Conservation (phyloP, 306 rosid species). For the Glycyrrhiza uralensis region DNA sequence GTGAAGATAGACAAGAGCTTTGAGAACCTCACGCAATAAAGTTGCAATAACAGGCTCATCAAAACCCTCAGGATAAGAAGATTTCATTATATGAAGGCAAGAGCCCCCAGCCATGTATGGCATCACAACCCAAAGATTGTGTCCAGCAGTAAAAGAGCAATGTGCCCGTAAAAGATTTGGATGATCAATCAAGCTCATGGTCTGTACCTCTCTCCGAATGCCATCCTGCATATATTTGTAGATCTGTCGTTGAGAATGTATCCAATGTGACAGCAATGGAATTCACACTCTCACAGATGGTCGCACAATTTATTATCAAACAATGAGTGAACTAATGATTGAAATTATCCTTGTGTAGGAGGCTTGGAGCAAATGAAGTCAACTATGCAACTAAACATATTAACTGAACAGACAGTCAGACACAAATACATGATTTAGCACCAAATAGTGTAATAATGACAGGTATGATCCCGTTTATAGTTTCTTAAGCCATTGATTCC, state of each 20-base stretch:
- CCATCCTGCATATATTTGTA: slow-evolving; percentile 74
- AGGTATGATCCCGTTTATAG: background rate
- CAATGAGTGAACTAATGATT: background rate
- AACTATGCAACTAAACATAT: slow-evolving; percentile 5
- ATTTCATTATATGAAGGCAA: slow-evolving; percentile 95
- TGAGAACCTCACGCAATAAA: slow-evolving; percentile 85
- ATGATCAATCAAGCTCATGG: slow-evolving; percentile 84
- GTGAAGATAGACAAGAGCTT: slow-evolving; percentile 93
- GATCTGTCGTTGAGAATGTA: slow-evolving; percentile 5
- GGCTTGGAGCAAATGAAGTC: slow-evolving; percentile 10
- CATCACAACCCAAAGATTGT: slow-evolving; percentile 98
- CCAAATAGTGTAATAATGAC: slow-evolving; percentile 9
- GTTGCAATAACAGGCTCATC: slow-evolving; percentile 94
- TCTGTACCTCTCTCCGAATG: slow-evolving; percentile 85
- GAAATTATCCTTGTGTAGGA: slow-evolving; percentile 15
- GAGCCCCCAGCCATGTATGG: slow-evolving; percentile 99
- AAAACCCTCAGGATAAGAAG: slow-evolving; percentile 74
- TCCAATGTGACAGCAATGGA: background rate
- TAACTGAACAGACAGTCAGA: background rate
- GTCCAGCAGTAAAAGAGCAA: slow-evolving; percentile 91
- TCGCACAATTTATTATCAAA: background rate
- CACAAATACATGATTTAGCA: slow-evolving; percentile 20
- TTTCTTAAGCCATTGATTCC: slow-evolving; percentile 11
- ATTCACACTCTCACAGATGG: background rate
- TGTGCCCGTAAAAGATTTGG: slow-evolving; percentile 77